phyloP scores from a whole-genome alignment of 1,139 yeast species.

The Protomyces inouyei region DNA sequence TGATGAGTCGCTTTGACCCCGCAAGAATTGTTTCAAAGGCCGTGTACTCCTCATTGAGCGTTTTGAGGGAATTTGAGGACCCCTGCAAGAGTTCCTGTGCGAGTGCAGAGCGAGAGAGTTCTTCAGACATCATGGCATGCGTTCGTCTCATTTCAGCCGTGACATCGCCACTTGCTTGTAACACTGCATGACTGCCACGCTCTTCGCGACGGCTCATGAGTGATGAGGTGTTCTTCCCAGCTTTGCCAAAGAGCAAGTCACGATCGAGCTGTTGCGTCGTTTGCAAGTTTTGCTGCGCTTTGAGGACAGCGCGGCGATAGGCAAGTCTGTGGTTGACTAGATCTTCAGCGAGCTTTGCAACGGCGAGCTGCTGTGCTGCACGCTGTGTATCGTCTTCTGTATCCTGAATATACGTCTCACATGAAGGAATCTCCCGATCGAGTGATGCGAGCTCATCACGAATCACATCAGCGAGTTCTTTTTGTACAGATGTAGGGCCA shows the following conservation, averaged over 20 bases:
- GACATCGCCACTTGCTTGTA: constrained; percentile 26
- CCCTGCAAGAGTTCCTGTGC: constrained; percentile 58
- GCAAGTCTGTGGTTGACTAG: background rate
- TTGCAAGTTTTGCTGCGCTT: constrained; percentile 3
- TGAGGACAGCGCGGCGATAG: constrained; percentile 13
- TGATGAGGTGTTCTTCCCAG: background rate
- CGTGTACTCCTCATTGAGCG: constrained; percentile 50
- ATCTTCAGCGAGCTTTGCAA: constrained; percentile 4
- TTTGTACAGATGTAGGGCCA: constrained; percentile 7
- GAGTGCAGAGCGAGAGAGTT: constrained; percentile 52
- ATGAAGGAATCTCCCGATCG: constrained; percentile 4
- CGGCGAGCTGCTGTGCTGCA: background rate
- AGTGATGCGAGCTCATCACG: constrained; percentile 15
- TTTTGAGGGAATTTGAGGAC: constrained; percentile 51
- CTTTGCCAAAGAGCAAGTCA: background rate
- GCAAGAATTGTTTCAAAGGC: constrained; percentile 53
- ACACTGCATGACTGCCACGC: constrained; percentile 5
- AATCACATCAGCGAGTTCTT: constrained; percentile 6
- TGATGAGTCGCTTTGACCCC: constrained; percentile 55
- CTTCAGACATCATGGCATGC: constrained; percentile 32
- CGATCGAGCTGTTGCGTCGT: background rate
- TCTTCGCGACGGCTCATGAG: constrained; percentile 1
- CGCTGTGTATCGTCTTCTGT: constrained; percentile 4
- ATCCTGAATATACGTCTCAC: constrained; percentile 6
- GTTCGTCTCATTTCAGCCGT: constrained; percentile 24